Evolutionary conservation across 2,329 filamentous ascomycete species (phyloP), one percentile per base, ranked within the genome.

Genomic region (Talaromyces sp.): DNA sequence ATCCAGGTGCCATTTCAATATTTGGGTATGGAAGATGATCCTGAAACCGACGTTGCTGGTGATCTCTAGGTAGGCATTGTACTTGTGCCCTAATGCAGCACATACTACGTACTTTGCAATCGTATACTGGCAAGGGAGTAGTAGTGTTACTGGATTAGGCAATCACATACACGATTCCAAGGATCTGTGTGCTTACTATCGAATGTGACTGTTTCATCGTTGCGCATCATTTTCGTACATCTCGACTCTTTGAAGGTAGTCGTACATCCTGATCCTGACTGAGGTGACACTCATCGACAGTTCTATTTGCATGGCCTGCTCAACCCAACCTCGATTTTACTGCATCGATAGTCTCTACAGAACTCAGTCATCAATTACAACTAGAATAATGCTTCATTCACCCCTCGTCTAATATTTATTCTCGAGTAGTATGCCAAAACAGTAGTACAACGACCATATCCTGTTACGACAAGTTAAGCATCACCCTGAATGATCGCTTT

Each of bases 401-500:
- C 10, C n/a, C 11, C 22, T 22, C n/a, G 8, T 39, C 33, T 56
- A 56, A 47, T n/a, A 56, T 25, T 22, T 52, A n/a, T 37, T 19
- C 33, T 39, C n/a, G 52, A 56, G 52, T 56, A 39, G 37, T 15
- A 37, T n/a, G 31, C 58, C 43, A 37, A 61, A 61, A 50, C 31
- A 50, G 31, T 41, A 61, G 2, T 3, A 47, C 35, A 39, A 27
- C n/a, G 22, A 22, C 19, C 19, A 25, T 27, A 49, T 33, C 17
- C 9, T 37, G 19, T 6, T 35, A 19, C 0, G 25, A 35, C 27
- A 22, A 17, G 2, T 54, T 17, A 62, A 22, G 52, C 52, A 57
- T 37, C 25, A 3, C 37, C 61, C 37, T 33, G 39, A 10, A 63
- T 56, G 17, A 86, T 84, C 1, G 81, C 78, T 70, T 82, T 82